phyloP scores from a whole-genome alignment of 2,329 filamentous ascomycete species.

The Venturia oleaginea region DNA sequence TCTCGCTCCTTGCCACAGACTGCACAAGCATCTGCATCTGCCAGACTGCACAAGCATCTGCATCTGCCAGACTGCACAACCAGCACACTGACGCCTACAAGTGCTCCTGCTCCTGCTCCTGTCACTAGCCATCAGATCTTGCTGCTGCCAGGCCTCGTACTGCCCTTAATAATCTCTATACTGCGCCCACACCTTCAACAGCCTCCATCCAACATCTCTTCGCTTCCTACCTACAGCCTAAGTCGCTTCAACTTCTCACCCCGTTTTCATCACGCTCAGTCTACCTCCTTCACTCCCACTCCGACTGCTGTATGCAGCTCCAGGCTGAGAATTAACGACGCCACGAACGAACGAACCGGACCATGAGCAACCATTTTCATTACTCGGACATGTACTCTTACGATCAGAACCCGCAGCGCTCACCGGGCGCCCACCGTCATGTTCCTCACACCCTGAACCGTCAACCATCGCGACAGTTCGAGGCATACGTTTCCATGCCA shows the following conservation, averaged over 20 bases:
- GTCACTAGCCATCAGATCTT: background rate
- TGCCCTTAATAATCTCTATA: too few relatives aligned
- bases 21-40: background rate
- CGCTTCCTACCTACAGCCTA: background rate
- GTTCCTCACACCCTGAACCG: slow-evolving; percentile 52
- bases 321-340: background rate
- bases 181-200: too few relatives aligned
- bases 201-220: background rate
- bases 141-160: background rate
- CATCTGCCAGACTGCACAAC: too few relatives aligned
- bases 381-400: slow-evolving; percentile 57
- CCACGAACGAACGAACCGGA: background rate
- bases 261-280: background rate
- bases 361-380: slow-evolving; percentile 11
- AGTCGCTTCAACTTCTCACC: too few relatives aligned
- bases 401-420: slow-evolving; percentile 61
- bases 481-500: slow-evolving; percentile 59
- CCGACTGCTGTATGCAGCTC: background rate
- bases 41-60: too few relatives aligned
- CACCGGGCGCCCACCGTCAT: slow-evolving; percentile 63
- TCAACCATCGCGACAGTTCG: slow-evolving; percentile 69
- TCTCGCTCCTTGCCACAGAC: background rate
- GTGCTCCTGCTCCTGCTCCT: background rate
- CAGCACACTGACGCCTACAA: too few relatives aligned
- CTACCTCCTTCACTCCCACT: too few relatives aligned